Conservation (phyloP, 2,329 filamentous ascomycete genomes). For the Tolypocladium paradoxum region DNA sequence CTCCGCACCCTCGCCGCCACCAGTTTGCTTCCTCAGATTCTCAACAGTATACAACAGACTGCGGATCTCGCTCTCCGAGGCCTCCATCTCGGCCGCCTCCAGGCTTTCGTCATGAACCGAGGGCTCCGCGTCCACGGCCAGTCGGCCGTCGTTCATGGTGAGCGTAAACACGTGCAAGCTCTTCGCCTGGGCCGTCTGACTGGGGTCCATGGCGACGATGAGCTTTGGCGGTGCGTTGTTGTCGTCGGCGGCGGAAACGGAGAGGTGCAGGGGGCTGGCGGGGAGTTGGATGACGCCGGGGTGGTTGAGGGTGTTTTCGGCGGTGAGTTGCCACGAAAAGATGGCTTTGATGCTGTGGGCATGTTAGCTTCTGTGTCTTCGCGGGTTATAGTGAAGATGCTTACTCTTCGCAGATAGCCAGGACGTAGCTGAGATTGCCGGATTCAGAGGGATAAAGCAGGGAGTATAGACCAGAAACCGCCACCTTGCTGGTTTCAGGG, state of each 20-base stretch:
- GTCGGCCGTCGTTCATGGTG: slow-evolving; percentile 18
- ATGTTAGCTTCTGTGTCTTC: slow-evolving; percentile 7
- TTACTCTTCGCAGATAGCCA: slow-evolving; percentile 50
- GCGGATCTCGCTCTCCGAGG: slow-evolving; percentile 26
- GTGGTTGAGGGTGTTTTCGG: slow-evolving; percentile 37
- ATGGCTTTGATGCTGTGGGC: slow-evolving; percentile 44
- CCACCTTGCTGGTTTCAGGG: slow-evolving; percentile 28
- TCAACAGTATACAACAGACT: slow-evolving; percentile 35
- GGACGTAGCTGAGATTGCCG: slow-evolving; percentile 24
- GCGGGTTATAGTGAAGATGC: slow-evolving; percentile 4
- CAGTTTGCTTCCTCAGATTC: slow-evolving; percentile 33
- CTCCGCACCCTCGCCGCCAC: slow-evolving; percentile 5
- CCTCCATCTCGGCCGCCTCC: slow-evolving; percentile 20
- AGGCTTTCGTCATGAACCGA: slow-evolving; percentile 14
- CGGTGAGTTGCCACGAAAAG: slow-evolving; percentile 49
- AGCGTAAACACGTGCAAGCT: slow-evolving; percentile 21
- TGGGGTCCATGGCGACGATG: slow-evolving; percentile 29
- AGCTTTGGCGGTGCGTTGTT: slow-evolving; percentile 17
- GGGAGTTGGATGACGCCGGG: slow-evolving; percentile 38
- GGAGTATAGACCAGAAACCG: slow-evolving; percentile 33
- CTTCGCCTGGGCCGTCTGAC: slow-evolving; percentile 14
- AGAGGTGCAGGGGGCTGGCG: slow-evolving; percentile 54
- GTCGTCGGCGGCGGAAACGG: slow-evolving; percentile 13
- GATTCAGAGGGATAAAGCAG: slow-evolving; percentile 18
- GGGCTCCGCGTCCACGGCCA: slow-evolving; percentile 17